phyloP scores from a whole-genome alignment of 768 basidiomycete species.

The Leccinum subgranulosum region DNA sequence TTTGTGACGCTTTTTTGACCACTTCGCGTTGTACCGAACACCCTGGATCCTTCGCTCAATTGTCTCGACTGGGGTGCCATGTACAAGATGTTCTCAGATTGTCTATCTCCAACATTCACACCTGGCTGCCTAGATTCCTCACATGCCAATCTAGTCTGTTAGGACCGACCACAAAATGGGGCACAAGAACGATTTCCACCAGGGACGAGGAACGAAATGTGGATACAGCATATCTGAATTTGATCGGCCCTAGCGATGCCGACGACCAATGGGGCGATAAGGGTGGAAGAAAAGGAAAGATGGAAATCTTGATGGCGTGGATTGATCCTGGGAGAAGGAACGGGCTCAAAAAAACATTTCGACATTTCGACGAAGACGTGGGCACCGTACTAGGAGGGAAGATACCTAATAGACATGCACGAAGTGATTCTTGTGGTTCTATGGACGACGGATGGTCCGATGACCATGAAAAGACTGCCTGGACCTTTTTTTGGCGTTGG shows the following conservation, averaged over 20 bases:
- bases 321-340: constrained; percentile 36
- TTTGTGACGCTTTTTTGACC: constrained; percentile 86
- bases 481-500: constrained; percentile 48
- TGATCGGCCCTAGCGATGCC: constrained; percentile 52
- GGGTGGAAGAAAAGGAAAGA: constrained; percentile 40
- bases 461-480: constrained; percentile 55
- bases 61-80: constrained; percentile 75
- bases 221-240: constrained; percentile 59
- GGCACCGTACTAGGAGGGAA: not conserved
- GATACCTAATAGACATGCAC: constrained; percentile 4
- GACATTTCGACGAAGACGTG: constrained; percentile 14
- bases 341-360: constrained; percentile 33
- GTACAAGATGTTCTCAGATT: constrained; percentile 61
- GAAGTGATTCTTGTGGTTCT: constrained; percentile 42
- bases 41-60: constrained; percentile 48
- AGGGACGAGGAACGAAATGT: constrained; percentile 26
- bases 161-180: constrained; percentile 16
- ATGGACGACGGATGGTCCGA: constrained; percentile 41
- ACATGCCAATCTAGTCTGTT: constrained; percentile 2
- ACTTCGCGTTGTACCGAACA: constrained; percentile 74
- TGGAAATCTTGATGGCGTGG: constrained; percentile 43
- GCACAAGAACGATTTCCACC: not conserved
- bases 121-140: constrained; percentile 5
- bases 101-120: constrained; percentile 35
- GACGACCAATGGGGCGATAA: constrained; percentile 57